Conservation (phyloP, 176 grass and related monocot genomes). For the Carex cristatella region DNA sequence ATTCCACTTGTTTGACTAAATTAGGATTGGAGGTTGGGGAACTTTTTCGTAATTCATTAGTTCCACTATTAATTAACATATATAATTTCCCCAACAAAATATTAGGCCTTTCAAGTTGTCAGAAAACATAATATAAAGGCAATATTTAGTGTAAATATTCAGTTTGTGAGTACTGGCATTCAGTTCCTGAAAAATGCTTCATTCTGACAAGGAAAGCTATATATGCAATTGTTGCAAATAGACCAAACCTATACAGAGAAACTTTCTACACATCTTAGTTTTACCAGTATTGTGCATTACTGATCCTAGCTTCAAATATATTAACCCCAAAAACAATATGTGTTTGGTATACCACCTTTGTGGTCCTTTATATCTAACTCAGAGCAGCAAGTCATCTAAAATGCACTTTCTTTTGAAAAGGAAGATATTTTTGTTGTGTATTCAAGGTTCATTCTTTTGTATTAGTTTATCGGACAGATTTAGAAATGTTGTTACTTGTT, state of each 20-base stretch:
- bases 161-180: background rate
- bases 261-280: too few species aligned
- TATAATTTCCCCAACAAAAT: conserved; percentile 14
- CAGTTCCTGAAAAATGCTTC: background rate
- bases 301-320: background rate
- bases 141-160: background rate
- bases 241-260: background rate
- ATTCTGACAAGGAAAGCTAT: background rate
- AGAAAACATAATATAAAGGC: background rate
- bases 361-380: background rate
- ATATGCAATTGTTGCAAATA: background rate
- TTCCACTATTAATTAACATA: background rate
- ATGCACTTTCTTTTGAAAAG: background rate
- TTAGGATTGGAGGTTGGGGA: conserved; percentile 21
- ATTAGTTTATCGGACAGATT: background rate
- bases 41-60: conserved; percentile 24
- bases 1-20: conserved; percentile 19
- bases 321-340: background rate
- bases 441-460: background rate
- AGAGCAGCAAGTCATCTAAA: background rate
- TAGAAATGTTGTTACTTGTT: background rate
- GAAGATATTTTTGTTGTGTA: background rate
- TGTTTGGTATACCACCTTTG: background rate
- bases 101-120: conserved; percentile 12
- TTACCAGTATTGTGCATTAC: background rate